phyloP scores from a whole-genome alignment of 176 grass and related monocot genomes.

The Zoysia japonica region DNA sequence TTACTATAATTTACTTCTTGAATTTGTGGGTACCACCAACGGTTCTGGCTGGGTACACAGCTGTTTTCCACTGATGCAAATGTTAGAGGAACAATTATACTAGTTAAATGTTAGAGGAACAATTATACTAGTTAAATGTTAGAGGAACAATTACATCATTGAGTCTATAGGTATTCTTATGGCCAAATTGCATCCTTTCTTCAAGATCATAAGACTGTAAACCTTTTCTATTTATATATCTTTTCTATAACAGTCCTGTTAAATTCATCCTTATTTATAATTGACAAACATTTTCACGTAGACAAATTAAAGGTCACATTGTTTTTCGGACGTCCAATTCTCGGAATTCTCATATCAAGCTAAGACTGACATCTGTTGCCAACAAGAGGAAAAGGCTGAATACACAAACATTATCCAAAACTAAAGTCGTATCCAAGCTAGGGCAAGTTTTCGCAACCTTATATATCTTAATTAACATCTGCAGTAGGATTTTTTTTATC shows the following conservation, averaged over 20 bases:
- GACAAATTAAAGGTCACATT: background rate
- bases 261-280: background rate
- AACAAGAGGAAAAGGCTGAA: background rate
- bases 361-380: background rate
- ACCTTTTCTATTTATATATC: too few species aligned
- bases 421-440: conserved; percentile 36
- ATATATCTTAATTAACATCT: background rate
- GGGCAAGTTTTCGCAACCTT: conserved; percentile 31
- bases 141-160: too few species aligned
- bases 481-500: conserved; percentile 21
- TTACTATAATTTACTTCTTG: too few species aligned
- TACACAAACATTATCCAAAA: conserved; percentile 24
- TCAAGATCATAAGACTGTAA: too few species aligned
- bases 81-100: too few species aligned
- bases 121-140: too few species aligned
- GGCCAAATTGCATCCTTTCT: too few species aligned
- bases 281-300: background rate
- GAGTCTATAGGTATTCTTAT: too few species aligned
- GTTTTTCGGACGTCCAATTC: background rate
- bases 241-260: background rate
- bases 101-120: too few species aligned
- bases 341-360: background rate
- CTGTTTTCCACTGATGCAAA: too few species aligned
- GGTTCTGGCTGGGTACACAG: too few species aligned
- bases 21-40: too few species aligned